Conservation (phyloP, 257 asterid species). For the Cruciata laevipes region DNA sequence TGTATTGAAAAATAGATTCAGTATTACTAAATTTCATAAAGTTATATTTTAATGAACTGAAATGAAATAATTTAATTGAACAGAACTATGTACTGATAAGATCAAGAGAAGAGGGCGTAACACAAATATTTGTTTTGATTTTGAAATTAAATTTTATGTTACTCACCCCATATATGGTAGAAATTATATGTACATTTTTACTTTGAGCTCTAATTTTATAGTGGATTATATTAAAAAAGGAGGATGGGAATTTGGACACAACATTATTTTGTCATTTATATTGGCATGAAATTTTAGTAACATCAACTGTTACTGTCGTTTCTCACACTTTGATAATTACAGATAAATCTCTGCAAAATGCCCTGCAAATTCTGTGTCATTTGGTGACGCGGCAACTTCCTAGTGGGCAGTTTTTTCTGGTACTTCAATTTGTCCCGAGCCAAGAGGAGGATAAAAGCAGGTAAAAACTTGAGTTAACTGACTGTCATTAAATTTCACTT, state of each 20-base stretch:
- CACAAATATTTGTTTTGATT: too few species aligned
- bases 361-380: slow-evolving; percentile 6
- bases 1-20: too few species aligned
- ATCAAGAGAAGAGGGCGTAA: too few species aligned
- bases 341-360: background rate
- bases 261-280: background rate
- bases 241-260: background rate
- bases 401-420: background rate
- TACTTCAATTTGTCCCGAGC: background rate
- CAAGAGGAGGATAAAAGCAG: background rate
- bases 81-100: too few species aligned
- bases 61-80: too few species aligned
- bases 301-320: background rate
- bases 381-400: slow-evolving; percentile 3
- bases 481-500: background rate
- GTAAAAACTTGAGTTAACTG: background rate
- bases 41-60: too few species aligned
- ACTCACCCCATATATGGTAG: too few species aligned
- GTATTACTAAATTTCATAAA: too few species aligned
- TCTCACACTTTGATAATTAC: background rate
- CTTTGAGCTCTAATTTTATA: too few species aligned
- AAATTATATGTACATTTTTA: too few species aligned
- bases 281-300: background rate
- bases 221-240: background rate
- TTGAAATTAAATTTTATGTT: too few species aligned